phyloP scores from a whole-genome alignment of 2,329 filamentous ascomycete genomes.

The Basipetospora chlamydospora region DNA sequence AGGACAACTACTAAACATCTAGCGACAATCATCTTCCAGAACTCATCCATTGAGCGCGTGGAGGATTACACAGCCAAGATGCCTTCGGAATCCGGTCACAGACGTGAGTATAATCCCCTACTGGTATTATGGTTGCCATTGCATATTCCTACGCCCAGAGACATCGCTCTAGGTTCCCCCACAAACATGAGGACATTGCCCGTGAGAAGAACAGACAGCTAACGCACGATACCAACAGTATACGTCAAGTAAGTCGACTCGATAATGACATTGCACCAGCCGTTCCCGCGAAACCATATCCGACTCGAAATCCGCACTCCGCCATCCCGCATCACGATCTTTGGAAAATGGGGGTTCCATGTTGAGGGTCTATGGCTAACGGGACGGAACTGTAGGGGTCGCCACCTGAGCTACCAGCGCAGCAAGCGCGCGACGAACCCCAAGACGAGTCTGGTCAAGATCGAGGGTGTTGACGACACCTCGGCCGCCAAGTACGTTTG shows the following conservation, averaged over 20 bases:
- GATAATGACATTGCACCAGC: slow-evolving; percentile 1
- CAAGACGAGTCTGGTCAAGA: slow-evolving; percentile 89
- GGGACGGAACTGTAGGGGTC: slow-evolving; percentile 48
- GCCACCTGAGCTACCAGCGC: slow-evolving; percentile 96
- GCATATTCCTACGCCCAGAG: too few species aligned
- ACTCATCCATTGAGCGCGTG: slow-evolving; percentile 25
- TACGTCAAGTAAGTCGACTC: slow-evolving; percentile 71
- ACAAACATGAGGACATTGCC: background rate
- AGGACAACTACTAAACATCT: slow-evolving; percentile 4
- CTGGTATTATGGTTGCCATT: background rate
- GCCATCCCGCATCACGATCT: background rate
- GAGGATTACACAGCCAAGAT: slow-evolving; percentile 43
- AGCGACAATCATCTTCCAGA: slow-evolving; percentile 4
- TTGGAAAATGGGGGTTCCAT: too few species aligned
- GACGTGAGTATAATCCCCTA: slow-evolving; percentile 51
- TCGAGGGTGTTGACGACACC: slow-evolving; percentile 91
- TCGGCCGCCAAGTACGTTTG: slow-evolving; percentile 66
- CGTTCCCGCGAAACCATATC: background rate
- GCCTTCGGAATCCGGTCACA: slow-evolving; percentile 78
- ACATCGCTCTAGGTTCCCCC: too few species aligned
- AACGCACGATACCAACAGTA: slow-evolving; percentile 38
- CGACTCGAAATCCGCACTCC: slow-evolving; percentile 3
- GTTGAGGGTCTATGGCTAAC: background rate
- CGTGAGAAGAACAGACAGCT: slow-evolving; percentile 15
- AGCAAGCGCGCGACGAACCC: slow-evolving; percentile 85